Evolutionary conservation across 768 basidiomycete species (phyloP).

Genomic region (Piloderma croceum): DNA sequence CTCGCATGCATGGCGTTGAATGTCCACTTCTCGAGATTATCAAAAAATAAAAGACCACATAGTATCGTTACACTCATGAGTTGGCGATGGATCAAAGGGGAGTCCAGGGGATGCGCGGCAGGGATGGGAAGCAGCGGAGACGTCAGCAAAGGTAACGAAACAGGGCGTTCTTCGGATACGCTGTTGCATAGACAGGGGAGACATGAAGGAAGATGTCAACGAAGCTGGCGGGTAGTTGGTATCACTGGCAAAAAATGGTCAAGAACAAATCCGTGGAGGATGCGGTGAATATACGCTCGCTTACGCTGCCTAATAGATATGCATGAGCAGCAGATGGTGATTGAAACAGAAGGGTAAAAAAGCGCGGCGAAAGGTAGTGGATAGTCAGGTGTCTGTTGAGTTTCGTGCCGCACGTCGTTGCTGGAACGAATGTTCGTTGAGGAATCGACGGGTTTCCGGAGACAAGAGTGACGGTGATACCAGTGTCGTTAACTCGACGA

Average conservation of each 20-base stretch:
- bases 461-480: conserved; percentile 33
- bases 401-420: background rate
- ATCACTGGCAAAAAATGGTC: background rate
- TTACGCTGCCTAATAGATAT: conserved; percentile 33
- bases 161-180: conserved; percentile 5
- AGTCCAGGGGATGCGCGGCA: conserved; percentile 25
- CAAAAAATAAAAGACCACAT: conserved; percentile 22
- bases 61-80: conserved; percentile 16
- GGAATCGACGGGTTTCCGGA: conserved; percentile 28
- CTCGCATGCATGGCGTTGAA: conserved; percentile 37
- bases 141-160: conserved; percentile 8
- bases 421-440: conserved; percentile 8
- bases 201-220: conserved; percentile 30
- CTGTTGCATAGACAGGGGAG: conserved; percentile 20
- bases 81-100: conserved; percentile 10
- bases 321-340: conserved; percentile 40
- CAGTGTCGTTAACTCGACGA: conserved; percentile 28
- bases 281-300: conserved; percentile 34
- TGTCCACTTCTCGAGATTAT: conserved; percentile 32
- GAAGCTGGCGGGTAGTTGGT: conserved; percentile 9
- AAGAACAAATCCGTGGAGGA: conserved; percentile 22
- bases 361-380: conserved; percentile 38
- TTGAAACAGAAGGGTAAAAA: conserved; percentile 44
- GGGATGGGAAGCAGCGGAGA: conserved; percentile 15
- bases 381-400: conserved; percentile 26